Evolutionary conservation across 345 rosid genomes (phyloP), one percentile per base, ranked within the genome.

Genomic region (Sonneratia caseolaris): DNA sequence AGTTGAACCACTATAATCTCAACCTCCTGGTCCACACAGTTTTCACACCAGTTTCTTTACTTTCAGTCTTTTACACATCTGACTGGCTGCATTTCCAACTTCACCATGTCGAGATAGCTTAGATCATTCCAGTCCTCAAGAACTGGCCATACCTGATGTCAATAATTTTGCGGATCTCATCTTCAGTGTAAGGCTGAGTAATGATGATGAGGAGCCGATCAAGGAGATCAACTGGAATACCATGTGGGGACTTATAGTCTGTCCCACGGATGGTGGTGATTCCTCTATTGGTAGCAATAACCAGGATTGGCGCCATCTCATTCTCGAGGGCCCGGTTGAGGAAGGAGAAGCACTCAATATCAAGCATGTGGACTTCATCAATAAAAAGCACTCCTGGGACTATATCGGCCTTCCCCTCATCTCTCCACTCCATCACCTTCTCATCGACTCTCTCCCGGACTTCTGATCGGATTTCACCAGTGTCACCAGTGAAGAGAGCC

Each of bases 341-440:
- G 87, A 94, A 94, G 21, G 99, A 95, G 89, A 95, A 95, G 82
- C 99, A 95, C 84, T 95, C 99, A 0, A 95, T 91, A 70, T 95
- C 99, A 57, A 95, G 97, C 97, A 92, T 92, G 86, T 95, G 99
- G 35, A 92, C 97, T 75, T 95, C 99, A 65, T 95, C 97, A 7
- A 95, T 95, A 84, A 95, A 95, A 73, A 92, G 92, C 51, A 95
- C 99, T 66, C 97, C 97, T 0, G 99, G 99, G 38, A 95, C 97
- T 64, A 90, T 89, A 77, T 92, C 97, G 0, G 97, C 99, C 76
- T 95, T 95, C 10, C 97, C 99, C 84, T 92, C 99, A 80, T 92
- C 99, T 77, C 93, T 89, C 99, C 97, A 95, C 82, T 94, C 98
- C 7, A 96, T 97, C 69, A 91, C 98, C 80, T 94, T 91, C 38